Evolutionary conservation across 2,329 filamentous ascomycete genomes (phyloP).

Genomic region (Colletotrichum karsti): DNA sequence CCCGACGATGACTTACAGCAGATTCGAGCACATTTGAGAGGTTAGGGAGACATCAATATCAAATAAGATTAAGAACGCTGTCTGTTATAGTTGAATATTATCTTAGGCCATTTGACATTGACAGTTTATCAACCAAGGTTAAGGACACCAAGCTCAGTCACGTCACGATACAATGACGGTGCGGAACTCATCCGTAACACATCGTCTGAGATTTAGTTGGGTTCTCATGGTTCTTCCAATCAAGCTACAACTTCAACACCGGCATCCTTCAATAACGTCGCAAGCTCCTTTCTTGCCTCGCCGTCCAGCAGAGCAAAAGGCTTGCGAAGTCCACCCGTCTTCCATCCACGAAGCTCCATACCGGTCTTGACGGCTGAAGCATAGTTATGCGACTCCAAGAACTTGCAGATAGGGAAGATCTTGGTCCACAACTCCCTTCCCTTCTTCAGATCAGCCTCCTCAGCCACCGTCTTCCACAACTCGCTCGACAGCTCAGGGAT

Average conservation of each 20-base stretch:
- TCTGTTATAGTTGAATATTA: too few species aligned
- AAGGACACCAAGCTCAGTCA: background rate
- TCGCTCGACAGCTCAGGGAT: conserved; percentile 57
- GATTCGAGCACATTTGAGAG: background rate
- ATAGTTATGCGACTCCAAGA: conserved; percentile 58
- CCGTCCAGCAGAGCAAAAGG: conserved; percentile 51
- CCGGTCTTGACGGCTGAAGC: conserved; percentile 57
- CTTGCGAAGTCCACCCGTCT: conserved; percentile 57
- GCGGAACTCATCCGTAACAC: too few species aligned
- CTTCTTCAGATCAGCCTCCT: conserved; percentile 49
- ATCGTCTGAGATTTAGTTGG: background rate
- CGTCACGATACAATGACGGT: too few species aligned
- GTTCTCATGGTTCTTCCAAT: background rate
- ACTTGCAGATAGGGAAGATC: conserved; percentile 59
- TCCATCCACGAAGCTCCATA: conserved; percentile 53
- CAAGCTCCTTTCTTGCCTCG: conserved; percentile 43
- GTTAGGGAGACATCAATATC: background rate
- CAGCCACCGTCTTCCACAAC: conserved; percentile 55
- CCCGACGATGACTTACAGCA: background rate
- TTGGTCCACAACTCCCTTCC: conserved; percentile 57
- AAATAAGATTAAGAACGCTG: too few species aligned
- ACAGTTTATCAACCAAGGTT: background rate
- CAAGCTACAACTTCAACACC: conserved; percentile 40
- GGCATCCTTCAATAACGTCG: conserved; percentile 44
- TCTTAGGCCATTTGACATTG: too few species aligned